Base-by-base conservation (phyloP, 768 basidiomycete genomes). In the Strobilomyces dryophilus region DNA sequence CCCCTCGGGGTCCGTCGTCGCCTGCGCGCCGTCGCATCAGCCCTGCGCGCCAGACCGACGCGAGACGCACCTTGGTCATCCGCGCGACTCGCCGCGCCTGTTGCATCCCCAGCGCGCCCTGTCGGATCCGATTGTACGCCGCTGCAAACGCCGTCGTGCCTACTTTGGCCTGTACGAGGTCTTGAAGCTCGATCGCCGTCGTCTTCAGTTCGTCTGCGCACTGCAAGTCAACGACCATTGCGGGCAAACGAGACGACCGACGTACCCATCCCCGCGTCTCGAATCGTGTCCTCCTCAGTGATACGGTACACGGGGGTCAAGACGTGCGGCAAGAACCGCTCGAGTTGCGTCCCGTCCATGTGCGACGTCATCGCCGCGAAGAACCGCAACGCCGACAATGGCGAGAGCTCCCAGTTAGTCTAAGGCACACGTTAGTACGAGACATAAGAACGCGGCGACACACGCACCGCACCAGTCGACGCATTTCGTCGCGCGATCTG, bases 331-430 rank as follows among this genome's bases (percentile, higher is more conserved):
- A 95, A 74, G 72, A 87, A 95, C 24, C 70, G 74, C 58, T 89
- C 82, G 0, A 92, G 73, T 17, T 74, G 71, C 0, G 64, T 55
- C 0, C 75, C 65, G 0, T 85, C 81, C 77, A 98, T 82, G 61
- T 81, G 71, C 2, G 87, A 82, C 3, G 82, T 72, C 84, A 97
- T 92, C 0, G 93, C 95, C 0, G 94, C 97, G 61, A 98, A 97
- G 87, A 93, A 97, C 15, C 90, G 85, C 42, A 99, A 68, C 39
- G 87, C 81, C 0, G 92, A 82, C 1, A 87, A 69, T 0, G 93
- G 89, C 53, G 92, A 89, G 27, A 87, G 80, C 5, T 83, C 76
- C 93, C 95, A 98, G 63, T 86, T 87, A 1, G 75, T 71, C 92
- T 97, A 63, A 21, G 37, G 20, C 44, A 62, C 40, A 18, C 5